Base-by-base conservation (phyloP, 257 asterid species). In the Lavandula angustifolia region DNA sequence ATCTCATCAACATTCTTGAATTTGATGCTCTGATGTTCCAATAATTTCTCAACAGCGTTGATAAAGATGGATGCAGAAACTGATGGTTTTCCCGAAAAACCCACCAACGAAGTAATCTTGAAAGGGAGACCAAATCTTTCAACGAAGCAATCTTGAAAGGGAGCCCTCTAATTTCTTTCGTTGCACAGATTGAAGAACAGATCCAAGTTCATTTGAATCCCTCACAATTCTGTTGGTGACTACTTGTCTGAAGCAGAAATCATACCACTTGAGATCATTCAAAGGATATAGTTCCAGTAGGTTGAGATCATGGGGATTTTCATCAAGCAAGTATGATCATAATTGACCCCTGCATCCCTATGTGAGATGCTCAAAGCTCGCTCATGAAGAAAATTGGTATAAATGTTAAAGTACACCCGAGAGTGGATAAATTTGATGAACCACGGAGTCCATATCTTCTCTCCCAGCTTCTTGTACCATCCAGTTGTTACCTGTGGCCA, bases 401-500 rank as follows among this genome's bases (percentile, higher is more conserved):
- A 87, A 5, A 94, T 79, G 74, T 87, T 94, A 66, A 82, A 94
- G 69, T 94, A 94, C 18, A 94, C 91, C 37, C 68, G 94, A 63
- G 88, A 80, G 10, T 94, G 96, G 55, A 90, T 80, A 74, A 94
- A 94, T 71, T 94, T 90, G 61, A 94, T 84, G 71, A 94, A 94
- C 97, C 99, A 94, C 3, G 99, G 99, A 43, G 99, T 94, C 99
- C 99, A 94, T 42, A 94, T 94, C 78, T 77, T 90, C 76, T 90
- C 99, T 13, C 99, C 97, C 85, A 80, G 70, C 82, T 76, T 90
- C 71, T 86, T 90, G 88, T 87, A 94, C 99, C 99, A 94, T 73
- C 99, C 94, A 62, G 79, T 94, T 47, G 99, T 85, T 60, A 94
- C 95, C 99, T 89, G 56, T 75, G 70, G 54, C 49, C 35, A 61